Evolutionary conservation across 345 rosid species (phyloP).

Genomic region (Sisymbrium irio): DNA sequence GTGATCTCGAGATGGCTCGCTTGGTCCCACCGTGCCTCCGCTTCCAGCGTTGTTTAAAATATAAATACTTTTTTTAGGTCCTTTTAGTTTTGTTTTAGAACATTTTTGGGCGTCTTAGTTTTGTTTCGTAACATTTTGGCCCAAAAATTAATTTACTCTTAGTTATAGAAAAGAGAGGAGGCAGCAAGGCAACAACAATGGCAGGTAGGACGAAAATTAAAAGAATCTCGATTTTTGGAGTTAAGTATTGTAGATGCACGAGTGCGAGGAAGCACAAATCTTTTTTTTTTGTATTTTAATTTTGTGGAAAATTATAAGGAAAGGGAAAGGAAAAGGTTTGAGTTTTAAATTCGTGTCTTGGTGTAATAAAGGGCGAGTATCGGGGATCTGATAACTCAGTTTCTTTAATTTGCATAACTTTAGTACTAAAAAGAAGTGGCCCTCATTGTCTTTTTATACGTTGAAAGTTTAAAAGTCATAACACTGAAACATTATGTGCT

Average conservation of each 20-base stretch:
- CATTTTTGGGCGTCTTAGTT: conserved; percentile 17
- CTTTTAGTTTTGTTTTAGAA: conserved; percentile 6
- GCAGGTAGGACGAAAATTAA: neutral
- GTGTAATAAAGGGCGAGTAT: conserved; percentile 36
- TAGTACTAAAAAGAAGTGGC: neutral
- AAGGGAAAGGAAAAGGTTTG: neutral
- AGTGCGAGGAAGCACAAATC: conserved; percentile 27
- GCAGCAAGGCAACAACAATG: conserved; percentile 26
- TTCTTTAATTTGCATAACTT: neutral
- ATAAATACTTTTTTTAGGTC: neutral
- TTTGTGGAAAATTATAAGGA: conserved; percentile 1
- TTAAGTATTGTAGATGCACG: conserved; percentile 30
- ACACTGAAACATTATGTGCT: conserved; percentile 18
- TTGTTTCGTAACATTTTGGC: conserved; percentile 4
- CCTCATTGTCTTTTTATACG: conserved; percentile 4
- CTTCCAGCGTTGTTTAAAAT: conserved; percentile 28
- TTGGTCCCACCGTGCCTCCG: conserved; percentile 35
- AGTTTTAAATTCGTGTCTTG: conserved; percentile 24
- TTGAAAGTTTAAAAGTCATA: neutral
- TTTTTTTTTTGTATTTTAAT: conserved; percentile 16
- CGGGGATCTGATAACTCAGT: conserved; percentile 33
- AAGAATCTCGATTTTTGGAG: neutral
- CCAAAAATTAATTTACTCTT: neutral
- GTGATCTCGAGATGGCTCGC: conserved; percentile 46
- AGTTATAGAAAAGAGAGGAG: neutral